Evolutionary conservation across 116 monocot genomes (phyloP).

Genomic region (Phalaenopsis hybrid): DNA sequence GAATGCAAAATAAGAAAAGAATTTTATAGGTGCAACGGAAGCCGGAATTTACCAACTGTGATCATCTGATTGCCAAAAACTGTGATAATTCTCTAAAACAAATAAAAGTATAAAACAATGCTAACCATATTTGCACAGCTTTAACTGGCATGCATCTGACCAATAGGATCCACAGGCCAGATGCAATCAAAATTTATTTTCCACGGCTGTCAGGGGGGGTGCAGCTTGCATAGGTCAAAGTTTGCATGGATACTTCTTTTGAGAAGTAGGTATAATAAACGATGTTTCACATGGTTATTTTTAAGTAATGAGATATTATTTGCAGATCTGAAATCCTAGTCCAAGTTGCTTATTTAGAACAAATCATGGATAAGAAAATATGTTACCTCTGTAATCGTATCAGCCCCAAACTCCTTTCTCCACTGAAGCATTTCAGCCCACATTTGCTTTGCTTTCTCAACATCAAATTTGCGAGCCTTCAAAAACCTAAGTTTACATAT

Average conservation of each 20-base stretch:
- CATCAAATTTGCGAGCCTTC: slow-evolving; percentile 37
- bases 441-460: slow-evolving; percentile 41
- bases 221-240: not conserved
- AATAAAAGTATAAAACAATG: too few relatives aligned
- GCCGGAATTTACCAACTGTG: too few relatives aligned
- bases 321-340: not conserved
- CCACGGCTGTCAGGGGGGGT: too few relatives aligned
- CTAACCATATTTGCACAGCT: too few relatives aligned
- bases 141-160: too few relatives aligned
- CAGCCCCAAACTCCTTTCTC: slow-evolving; percentile 30
- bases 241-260: not conserved
- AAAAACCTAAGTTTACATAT: slow-evolving; percentile 17
- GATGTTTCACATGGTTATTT: not conserved
- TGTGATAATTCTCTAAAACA: too few relatives aligned
- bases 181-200: too few relatives aligned
- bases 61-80: too few relatives aligned
- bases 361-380: not conserved
- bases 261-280: not conserved
- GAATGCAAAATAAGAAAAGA: not conserved
- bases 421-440: slow-evolving; percentile 44
- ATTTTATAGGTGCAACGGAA: too few relatives aligned
- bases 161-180: too few relatives aligned
- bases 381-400: slow-evolving; percentile 32
- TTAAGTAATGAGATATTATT: not conserved
- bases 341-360: not conserved